A percentile compares a stretch with the other conserved stretches of the same genome.
Conservation (phyloP, 345 rosid species). For the Hibiscus trionum region DNA sequence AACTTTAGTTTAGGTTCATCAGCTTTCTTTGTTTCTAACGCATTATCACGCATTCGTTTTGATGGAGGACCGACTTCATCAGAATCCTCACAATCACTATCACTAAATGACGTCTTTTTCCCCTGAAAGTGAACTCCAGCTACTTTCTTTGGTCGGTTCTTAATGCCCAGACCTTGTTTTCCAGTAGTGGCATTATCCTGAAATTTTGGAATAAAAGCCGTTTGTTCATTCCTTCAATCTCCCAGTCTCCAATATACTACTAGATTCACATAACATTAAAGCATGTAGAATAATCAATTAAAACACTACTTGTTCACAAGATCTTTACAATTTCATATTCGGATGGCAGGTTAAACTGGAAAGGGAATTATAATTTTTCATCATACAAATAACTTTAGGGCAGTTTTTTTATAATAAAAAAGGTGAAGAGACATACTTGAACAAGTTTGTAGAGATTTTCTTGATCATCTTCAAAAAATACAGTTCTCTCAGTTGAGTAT, state of each 20-base stretch:
- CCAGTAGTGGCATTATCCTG: slow-evolving; percentile 91
- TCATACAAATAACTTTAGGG: neutral
- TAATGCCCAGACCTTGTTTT: slow-evolving; percentile 92
- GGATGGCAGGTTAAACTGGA: neutral
- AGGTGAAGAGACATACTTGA: neutral
- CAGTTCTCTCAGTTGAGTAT: neutral
- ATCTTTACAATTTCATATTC: neutral
- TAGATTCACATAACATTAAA: neutral
- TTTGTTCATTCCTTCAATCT: neutral
- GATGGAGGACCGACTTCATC: slow-evolving; percentile 20
- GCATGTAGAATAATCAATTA: neutral
- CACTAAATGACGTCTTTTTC: slow-evolving; percentile 38
- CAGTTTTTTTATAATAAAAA: neutral
- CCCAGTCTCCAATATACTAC: neutral
- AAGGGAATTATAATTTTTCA: neutral
- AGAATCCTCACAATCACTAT: slow-evolving; percentile 48
- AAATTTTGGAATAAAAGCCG: slow-evolving; percentile 1
- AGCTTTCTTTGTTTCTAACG: slow-evolving; percentile 15
- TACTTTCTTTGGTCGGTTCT: slow-evolving; percentile 64
- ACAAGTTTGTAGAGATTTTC: neutral
- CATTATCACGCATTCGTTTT: slow-evolving; percentile 29
- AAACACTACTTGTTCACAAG: neutral
- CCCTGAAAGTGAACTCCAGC: slow-evolving; percentile 51
- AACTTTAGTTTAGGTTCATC: slow-evolving; percentile 51
- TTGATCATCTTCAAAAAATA: neutral